Percentiles rank a stretch among this genome's conserved stretches.
Evolutionary conservation across 1,284 basidiomycete genomes (phyloP).

Genomic region (Cutaneotrichosporon cutaneum): DNA sequence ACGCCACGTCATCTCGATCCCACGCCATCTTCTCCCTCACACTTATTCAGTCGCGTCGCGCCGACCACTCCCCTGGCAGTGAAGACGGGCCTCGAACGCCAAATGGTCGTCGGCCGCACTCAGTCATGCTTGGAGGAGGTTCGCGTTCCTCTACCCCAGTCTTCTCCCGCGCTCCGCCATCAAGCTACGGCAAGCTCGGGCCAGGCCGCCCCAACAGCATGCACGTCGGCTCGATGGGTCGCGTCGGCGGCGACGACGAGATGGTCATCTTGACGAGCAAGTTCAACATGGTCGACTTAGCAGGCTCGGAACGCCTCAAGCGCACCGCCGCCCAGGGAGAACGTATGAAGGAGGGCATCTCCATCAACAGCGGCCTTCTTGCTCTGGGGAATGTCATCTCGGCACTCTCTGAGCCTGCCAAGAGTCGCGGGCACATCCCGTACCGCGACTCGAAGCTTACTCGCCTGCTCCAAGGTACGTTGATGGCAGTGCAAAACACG

Average conservation of each 20-base stretch:
- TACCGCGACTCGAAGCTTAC: constrained; percentile 98
- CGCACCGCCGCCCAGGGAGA: constrained; percentile 90
- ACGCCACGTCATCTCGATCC: constrained; percentile 93
- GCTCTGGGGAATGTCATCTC: constrained; percentile 98
- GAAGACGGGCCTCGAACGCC: constrained; percentile 16
- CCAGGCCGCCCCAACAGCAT: constrained; percentile 66
- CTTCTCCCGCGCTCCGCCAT: constrained; percentile 22
- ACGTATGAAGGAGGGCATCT: constrained; percentile 94
- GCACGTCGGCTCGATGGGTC: constrained; percentile 56
- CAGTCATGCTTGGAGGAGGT: constrained; percentile 17
- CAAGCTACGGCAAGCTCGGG: constrained; percentile 21
- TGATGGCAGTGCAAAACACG: not conserved
- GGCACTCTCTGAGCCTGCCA: constrained; percentile 86
- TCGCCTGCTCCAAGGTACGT: constrained; percentile 68
- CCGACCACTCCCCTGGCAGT: constrained; percentile 17
- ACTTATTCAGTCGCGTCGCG: constrained; percentile 65
- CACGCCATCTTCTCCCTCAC: constrained; percentile 99
- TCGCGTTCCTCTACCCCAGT: constrained; percentile 27
- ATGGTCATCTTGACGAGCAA: constrained; percentile 91
- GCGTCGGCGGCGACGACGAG: constrained; percentile 63
- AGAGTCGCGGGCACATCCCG: constrained; percentile 68
- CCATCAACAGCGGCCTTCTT: constrained; percentile 93
- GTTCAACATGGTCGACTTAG: constrained; percentile 97
- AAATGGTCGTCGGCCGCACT: constrained; percentile 28
- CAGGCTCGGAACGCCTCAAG: constrained; percentile 94